A percentile compares a stretch with the other conserved stretches of the same genome.
These are phyloP conservation scores for Blastocystis sp. DNA, from an alignment of 352 stramenopile species.

Conservation along the genomic window DNA sequence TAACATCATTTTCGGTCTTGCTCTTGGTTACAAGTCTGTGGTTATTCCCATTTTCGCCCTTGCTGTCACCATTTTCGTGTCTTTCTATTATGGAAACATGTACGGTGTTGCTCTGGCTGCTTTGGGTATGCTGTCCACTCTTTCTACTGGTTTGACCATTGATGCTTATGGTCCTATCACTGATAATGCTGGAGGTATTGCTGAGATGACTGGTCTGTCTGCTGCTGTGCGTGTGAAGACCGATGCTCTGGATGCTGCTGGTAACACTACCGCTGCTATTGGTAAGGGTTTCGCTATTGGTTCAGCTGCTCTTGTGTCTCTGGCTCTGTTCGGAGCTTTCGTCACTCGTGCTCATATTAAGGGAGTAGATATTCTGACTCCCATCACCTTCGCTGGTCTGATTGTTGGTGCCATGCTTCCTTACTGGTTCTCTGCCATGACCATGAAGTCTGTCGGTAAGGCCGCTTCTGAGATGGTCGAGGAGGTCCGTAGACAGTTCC, in stretches of 20 bases:
- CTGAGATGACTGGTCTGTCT: slow-evolving; percentile 94
- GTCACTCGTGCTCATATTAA: slow-evolving; percentile 88
- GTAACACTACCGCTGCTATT: slow-evolving; percentile 97
- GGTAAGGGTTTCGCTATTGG: slow-evolving; percentile 99
- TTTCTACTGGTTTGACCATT: slow-evolving; percentile 94
- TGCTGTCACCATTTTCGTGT: slow-evolving; percentile 89
- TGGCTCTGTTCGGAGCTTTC: slow-evolving; percentile 95
- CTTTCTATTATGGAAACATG: slow-evolving; percentile 89
- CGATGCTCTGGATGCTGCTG: slow-evolving; percentile 93
- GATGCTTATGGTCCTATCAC: slow-evolving; percentile 97
- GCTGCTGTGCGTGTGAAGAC: slow-evolving; percentile 94
- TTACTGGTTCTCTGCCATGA: slow-evolving; percentile 98
- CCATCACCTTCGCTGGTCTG: slow-evolving; percentile 93
- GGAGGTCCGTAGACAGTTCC: slow-evolving; percentile 97
- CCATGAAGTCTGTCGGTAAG: slow-evolving; percentile 96
- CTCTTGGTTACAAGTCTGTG: slow-evolving; percentile 95
- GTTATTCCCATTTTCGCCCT: slow-evolving; percentile 97
- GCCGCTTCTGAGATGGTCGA: slow-evolving; percentile 98
- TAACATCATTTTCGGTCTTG: slow-evolving; percentile 99
- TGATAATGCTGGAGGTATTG: slow-evolving; percentile 97
- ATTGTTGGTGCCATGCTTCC: slow-evolving; percentile 98
- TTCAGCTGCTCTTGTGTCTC: slow-evolving; percentile 91
- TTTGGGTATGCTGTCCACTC: slow-evolving; percentile 95
- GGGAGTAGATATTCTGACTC: slow-evolving; percentile 72
- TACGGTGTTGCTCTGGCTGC: slow-evolving; percentile 91